Evolutionary conservation across 768 basidiomycete genomes (phyloP), one percentile per base, ranked within the genome.

Genomic region (Clitopilus hobsonii): DNA sequence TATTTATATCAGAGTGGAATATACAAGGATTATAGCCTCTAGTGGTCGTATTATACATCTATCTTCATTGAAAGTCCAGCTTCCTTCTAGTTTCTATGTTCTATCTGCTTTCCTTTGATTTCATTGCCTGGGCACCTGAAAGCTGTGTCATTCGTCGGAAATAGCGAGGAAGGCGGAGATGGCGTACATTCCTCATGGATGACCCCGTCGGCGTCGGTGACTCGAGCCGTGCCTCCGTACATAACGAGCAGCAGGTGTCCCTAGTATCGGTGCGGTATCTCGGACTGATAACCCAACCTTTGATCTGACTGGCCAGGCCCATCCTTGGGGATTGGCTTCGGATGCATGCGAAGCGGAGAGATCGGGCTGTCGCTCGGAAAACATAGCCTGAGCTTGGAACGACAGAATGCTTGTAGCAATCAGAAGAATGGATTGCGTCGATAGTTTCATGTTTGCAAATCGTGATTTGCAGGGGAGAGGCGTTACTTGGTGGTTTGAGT

Each of bases 151-250:
- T 29, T 11, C 27, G 27, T n/a, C 18, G 45, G 11, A 24, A 23
- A 51, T 23, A 24, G 7, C 13, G 50, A 30, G 49, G 25, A 18
- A 22, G 23, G 16, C 49, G 25, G 18, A 23, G 41, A 45, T 18
- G 41, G n/a, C 41, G 10, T 45, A 45, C 41, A 10, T 45, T 45
- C 32, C 18, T 61, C 50, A 63, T 23, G 62, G 60, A 49, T 61
- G 62, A 10, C 57, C 53, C 50, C 63, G 41, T 51, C 63, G 57
- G 27, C 63, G 49, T 16, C 59, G 62, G 24, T 50, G 60, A n/a
- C 30, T 52, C 38, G 60, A 57, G 14, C 51, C 53, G 23, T 51
- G 56, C 25, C 61, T 58, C 22, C 63, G 60, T 30, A 61, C 55
- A 22, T 55, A 51, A 1, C 55, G 55, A 1, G 57, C 53, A 2